Conservation (phyloP, 176 grass and related monocot species). For the Eragrostis nindensis region DNA sequence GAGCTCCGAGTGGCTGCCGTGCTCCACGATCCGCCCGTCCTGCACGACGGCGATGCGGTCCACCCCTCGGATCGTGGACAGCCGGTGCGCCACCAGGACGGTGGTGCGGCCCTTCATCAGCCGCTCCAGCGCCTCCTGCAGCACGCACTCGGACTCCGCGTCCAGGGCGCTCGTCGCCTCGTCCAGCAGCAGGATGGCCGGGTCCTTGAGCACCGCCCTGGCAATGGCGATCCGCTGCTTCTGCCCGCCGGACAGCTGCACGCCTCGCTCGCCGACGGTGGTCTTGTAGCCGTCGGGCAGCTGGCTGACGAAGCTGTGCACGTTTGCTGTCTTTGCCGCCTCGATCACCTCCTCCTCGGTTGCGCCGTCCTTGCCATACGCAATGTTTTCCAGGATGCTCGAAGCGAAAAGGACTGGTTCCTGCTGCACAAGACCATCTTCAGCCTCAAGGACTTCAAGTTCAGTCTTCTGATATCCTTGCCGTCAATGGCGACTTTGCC, state of each 20-base stretch:
- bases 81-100: conserved; percentile 84
- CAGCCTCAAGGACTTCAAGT: conserved; percentile 75
- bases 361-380: conserved; percentile 85
- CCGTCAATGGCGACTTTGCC: conserved; percentile 88
- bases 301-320: conserved; percentile 80
- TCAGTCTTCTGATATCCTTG: conserved; percentile 77
- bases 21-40: conserved; percentile 85
- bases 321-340: conserved; percentile 79
- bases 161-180: conserved; percentile 96
- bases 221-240: conserved; percentile 97
- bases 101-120: conserved; percentile 95
- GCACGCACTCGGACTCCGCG: conserved; percentile 83
- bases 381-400: conserved; percentile 94
- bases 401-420: conserved; percentile 86
- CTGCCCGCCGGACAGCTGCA: conserved; percentile 94
- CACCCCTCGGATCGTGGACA: conserved; percentile 89
- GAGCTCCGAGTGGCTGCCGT: conserved; percentile 86
- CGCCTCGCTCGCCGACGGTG: conserved; percentile 77
- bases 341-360: conserved; percentile 76
- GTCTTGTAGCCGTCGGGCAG: conserved; percentile 80
- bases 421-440: conserved; percentile 97
- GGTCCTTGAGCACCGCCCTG: conserved; percentile 88
- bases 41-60: conserved; percentile 93
- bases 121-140: conserved; percentile 95
- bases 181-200: conserved; percentile 82